These are phyloP conservation scores for Hyphopichia fennica DNA, from an alignment of 1,139 yeast species.

Conservation along the genomic window DNA sequence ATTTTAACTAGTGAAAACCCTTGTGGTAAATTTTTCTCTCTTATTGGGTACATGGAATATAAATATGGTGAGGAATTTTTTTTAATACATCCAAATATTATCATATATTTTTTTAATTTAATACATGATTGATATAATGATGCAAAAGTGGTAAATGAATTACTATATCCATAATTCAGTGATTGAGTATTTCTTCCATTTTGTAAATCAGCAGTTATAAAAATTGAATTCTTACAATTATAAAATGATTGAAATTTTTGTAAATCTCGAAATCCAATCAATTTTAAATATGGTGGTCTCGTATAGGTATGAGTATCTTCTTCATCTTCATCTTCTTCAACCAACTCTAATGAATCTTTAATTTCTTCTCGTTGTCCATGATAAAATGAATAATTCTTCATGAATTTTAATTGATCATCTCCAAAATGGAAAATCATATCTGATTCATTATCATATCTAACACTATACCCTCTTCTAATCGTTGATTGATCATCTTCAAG, in stretches of 20 bases:
- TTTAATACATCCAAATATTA: conserved; percentile 71
- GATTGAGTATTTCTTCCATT: conserved; percentile 29
- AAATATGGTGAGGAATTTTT: conserved; percentile 56
- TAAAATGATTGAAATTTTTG: conserved; percentile 43
- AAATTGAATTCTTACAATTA: conserved; percentile 54
- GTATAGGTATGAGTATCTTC: conserved; percentile 19
- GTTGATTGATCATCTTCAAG: conserved; percentile 36
- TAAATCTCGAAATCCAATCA: conserved; percentile 78
- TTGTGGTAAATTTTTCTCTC: conserved; percentile 35
- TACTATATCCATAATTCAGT: conserved; percentile 42
- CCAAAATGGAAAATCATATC: conserved; percentile 22
- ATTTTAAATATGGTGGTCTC: conserved; percentile 42
- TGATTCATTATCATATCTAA: conserved; percentile 24
- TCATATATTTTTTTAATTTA: conserved; percentile 54
- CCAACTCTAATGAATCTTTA: conserved; percentile 8
- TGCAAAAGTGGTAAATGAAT: conserved; percentile 68
- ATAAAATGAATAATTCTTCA: conserved; percentile 38
- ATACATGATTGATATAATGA: conserved; percentile 64
- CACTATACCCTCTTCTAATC: conserved; percentile 25
- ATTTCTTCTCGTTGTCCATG: conserved; percentile 23
- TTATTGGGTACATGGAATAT: conserved; percentile 62
- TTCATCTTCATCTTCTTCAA: conserved; percentile 12
- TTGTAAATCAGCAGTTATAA: conserved; percentile 49
- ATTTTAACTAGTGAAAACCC: conserved; percentile 60
- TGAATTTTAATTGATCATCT: conserved; percentile 26